Evolutionary conservation across 2,329 filamentous ascomycete species (phyloP), one percentile per base, ranked within the genome.

Genomic region (Cladophialophora chaetospira): DNA sequence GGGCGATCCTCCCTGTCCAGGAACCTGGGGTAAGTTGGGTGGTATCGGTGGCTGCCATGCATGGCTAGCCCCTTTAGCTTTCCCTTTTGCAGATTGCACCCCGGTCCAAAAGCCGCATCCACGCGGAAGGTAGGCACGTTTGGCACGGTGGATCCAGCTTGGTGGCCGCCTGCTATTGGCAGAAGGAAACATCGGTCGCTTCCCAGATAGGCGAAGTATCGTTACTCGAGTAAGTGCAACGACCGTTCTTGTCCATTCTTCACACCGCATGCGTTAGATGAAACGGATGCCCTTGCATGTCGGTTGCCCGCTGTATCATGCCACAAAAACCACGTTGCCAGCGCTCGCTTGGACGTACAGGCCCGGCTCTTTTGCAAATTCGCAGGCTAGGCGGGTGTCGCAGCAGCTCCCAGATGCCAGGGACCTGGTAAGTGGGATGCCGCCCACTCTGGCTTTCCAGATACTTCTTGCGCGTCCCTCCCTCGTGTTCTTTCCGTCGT

Each of bases 221-320:
- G 15, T 19, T 50, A 40, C 33, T 50, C 33, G n/a, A 26, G 29
- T 44, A 38, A 44, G 19, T 1, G 15, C 23, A 3, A 13, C 11
- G 23, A 44, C 42, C 44, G 44, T 29, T 21, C 6, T 15, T 5
- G 17, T 9, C 13, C 10, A 13, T 26, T 47, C 44, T 15, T 31
- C 29, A 15, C 44, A 33, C 42, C 21, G 42, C 21, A 26, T 53
- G 49, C 49, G 28, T 38, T 11, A 43, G 15, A 40, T 53, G 49
- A 53, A 53, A 53, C 49, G 26, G 17, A 17, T n/a, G n/a, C 49
- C 40, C 38, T 53, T 53, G 38, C 26, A 45, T 8, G 21, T 21
- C 44, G 44, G 33, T 23, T 21, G 25, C 6, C 13, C 23, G 11
- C 11, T 26, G 21, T 13, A 29, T 25, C 21, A 28, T 25, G 15